Percentiles rank a stretch among this genome's conserved stretches.
phyloP scores from a whole-genome alignment of 2,329 filamentous ascomycete genomes.

The Cladophialophora immunda region DNA sequence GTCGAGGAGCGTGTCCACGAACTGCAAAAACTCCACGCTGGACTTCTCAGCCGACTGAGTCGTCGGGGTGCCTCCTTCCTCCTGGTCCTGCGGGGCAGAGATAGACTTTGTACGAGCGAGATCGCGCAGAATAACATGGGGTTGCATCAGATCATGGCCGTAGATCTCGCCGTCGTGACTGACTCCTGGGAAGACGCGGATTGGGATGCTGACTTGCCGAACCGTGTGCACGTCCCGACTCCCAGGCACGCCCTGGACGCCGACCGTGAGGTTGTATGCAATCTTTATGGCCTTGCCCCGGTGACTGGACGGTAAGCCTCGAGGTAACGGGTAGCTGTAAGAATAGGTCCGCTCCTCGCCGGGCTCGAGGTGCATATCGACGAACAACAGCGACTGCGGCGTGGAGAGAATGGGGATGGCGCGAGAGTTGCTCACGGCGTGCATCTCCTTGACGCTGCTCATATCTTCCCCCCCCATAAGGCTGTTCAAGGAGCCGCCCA shows the following conservation, averaged over 20 bases:
- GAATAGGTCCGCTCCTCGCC: conserved; percentile 89
- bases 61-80: conserved; percentile 51
- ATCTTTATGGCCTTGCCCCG: conserved; percentile 93
- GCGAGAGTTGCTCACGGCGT: conserved; percentile 82
- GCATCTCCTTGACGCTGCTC: conserved; percentile 95
- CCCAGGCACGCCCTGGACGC: conserved; percentile 84
- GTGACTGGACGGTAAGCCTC: conserved; percentile 88
- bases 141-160: conserved; percentile 92
- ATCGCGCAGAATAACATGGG: conserved; percentile 88
- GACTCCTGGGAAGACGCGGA: conserved; percentile 91
- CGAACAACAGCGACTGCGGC: conserved; percentile 93
- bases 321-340: conserved; percentile 85
- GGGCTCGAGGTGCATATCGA: conserved; percentile 85
- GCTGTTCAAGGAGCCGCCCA: conserved; percentile 87
- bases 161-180: conserved; percentile 87
- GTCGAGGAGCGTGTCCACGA: conserved; percentile 40
- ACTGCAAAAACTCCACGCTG: conserved; percentile 59
- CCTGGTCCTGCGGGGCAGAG: conserved; percentile 53
- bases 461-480: conserved; percentile 86
- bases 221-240: conserved; percentile 80
- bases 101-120: conserved; percentile 72
- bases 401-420: conserved; percentile 92
- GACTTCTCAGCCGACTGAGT: conserved; percentile 69
- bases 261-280: conserved; percentile 87
- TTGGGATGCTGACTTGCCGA: conserved; percentile 89